Base-by-base conservation (phyloP, 2,329 filamentous ascomycete species). In the Volutella citrinella region DNA sequence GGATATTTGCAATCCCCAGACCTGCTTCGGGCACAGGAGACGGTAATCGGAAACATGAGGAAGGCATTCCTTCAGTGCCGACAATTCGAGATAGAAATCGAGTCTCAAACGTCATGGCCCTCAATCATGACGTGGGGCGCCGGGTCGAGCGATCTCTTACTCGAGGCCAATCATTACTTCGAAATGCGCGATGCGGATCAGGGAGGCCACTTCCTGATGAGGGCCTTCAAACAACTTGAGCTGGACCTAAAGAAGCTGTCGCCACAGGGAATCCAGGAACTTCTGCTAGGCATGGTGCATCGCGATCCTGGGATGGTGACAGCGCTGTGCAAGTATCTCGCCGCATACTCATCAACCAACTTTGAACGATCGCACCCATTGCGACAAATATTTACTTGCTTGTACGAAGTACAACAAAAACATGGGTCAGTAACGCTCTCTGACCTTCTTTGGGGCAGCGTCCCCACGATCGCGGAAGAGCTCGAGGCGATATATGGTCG, bases 321-420 rank as follows among this genome's bases (percentile, higher is more conserved):
- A n/a, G 64, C 66, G 2, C 51, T 69, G 11, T 69, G 61, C 51
- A 68, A 69, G 34, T 69, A 68, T 38, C 45, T 69, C 19, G 63
- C 64, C 4, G 65, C 65, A 10, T 69, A 65, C 36, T 63, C 66
- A 27, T 55, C 63, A 6, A 69, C 64, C 2, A 65, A 68, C 43
- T 55, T 66, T 18, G 66, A 69, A 33, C 58, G 64, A 20, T 54
- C 61, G 5, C 65, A 69, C 38, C 66, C 66, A 3, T 51, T 69
- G 13, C 62, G 66, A 7, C 61, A 62, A 34, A 66, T 68, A 4
- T 68, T 69, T 34, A 57, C 54, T 11, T 63, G 63, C 24, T 37
- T 69, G 16, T 69, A 69, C 43, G 64, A 69, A 22, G 61, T 69
- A 6, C 64, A 68, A 36, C 66, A 69, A 37, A 68, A 67, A 25